phyloP scores from a whole-genome alignment of 2,329 filamentous ascomycete genomes.

The Ophiostoma pallidulum region DNA sequence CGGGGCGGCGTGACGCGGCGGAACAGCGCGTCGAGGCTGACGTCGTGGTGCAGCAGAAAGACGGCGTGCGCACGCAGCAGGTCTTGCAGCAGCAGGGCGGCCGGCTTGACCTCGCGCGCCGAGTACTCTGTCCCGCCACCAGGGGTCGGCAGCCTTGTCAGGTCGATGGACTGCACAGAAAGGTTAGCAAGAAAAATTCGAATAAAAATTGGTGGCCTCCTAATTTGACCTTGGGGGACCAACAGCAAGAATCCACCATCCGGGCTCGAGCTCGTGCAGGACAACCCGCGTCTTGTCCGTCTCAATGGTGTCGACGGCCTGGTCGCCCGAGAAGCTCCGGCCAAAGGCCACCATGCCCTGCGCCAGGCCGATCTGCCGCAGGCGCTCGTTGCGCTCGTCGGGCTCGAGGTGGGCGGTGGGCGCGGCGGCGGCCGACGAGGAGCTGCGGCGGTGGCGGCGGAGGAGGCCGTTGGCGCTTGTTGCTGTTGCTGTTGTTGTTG shows the following conservation, averaged over 20 bases:
- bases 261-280: constrained; percentile 74
- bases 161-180: constrained; percentile 13
- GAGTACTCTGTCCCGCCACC: constrained; percentile 64
- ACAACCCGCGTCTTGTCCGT: constrained; percentile 82
- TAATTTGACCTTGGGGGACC: no score
- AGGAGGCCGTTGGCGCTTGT: not conserved
- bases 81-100: constrained; percentile 68
- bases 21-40: constrained; percentile 62
- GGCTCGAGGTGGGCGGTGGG: constrained; percentile 38
- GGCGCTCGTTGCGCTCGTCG: constrained; percentile 71
- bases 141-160: constrained; percentile 23
- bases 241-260: constrained; percentile 95
- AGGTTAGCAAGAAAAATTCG: not conserved
- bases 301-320: constrained; percentile 74
- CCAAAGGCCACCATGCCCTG: constrained; percentile 96
- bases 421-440: constrained; percentile 27
- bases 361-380: constrained; percentile 88
- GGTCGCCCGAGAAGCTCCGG: constrained; percentile 71
- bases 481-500: not conserved
- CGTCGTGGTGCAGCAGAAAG: constrained; percentile 81
- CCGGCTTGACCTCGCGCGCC: constrained; percentile 78
- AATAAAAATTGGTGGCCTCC: no score
- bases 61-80: constrained; percentile 71
- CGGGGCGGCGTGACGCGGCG: constrained; percentile 48
- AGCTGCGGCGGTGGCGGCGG: constrained; percentile 32